Conservation (phyloP, 352 stramenopile genomes). For the Pythium utonaiense region DNA sequence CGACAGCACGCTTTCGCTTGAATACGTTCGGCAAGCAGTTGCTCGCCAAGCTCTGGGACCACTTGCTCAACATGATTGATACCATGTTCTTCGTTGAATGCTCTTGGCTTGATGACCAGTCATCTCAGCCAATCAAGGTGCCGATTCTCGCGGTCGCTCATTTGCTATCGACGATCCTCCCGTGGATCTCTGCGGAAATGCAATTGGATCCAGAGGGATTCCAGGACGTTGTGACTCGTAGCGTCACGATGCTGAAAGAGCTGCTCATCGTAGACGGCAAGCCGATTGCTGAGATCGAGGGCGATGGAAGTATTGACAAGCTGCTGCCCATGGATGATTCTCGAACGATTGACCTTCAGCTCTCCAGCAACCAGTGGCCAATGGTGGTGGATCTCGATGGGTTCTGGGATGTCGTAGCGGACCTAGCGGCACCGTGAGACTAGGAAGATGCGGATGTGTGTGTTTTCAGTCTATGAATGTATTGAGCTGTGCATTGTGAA, state of each 20-base stretch:
- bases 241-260: neutral
- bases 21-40: conserved; percentile 42
- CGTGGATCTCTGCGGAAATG: conserved; percentile 23
- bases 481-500: neutral
- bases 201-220: neutral
- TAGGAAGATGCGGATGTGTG: neutral
- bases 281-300: neutral
- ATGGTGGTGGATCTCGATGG: conserved; percentile 2
- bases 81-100: conserved; percentile 63
- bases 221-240: neutral
- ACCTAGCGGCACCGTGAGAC: neutral
- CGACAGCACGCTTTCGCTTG: conserved; percentile 35
- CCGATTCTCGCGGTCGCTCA: conserved; percentile 50
- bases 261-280: conserved; percentile 11
- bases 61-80: conserved; percentile 43
- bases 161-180: conserved; percentile 40
- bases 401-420: conserved; percentile 1
- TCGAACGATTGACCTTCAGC: conserved; percentile 4
- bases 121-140: conserved; percentile 25
- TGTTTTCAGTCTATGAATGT: neutral
- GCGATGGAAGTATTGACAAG: neutral
- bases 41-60: conserved; percentile 42
- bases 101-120: conserved; percentile 63
- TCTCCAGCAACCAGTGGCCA: conserved; percentile 2
- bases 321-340: neutral